Conservation (phyloP, 768 basidiomycete species). For the Sarcodon sp. region DNA sequence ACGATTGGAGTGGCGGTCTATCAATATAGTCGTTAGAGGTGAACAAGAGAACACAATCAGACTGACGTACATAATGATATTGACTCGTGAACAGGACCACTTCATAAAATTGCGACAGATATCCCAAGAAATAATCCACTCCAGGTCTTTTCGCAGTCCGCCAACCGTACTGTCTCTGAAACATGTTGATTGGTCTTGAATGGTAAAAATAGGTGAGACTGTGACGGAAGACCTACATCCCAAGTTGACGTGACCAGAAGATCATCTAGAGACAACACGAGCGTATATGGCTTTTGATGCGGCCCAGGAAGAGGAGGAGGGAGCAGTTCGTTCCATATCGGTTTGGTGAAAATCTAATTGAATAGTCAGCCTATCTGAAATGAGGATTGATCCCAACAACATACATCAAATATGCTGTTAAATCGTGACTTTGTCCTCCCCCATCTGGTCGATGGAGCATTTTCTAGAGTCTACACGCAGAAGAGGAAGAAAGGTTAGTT, state of each 20-base stretch:
- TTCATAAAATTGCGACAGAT: constrained; percentile 97
- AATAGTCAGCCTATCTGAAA: neutral
- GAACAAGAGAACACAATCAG: neutral
- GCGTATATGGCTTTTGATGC: constrained; percentile 83
- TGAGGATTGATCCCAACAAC: constrained; percentile 12
- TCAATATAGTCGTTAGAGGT: neutral
- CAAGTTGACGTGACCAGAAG: constrained; percentile 85
- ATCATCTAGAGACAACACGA: constrained; percentile 86
- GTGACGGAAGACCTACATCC: constrained; percentile 61
- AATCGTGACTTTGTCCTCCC: constrained; percentile 52
- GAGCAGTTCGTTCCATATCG: constrained; percentile 84
- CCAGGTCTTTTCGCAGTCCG: constrained; percentile 95
- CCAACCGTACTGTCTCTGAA: constrained; percentile 87
- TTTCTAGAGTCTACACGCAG: constrained; percentile 34
- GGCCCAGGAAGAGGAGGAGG: constrained; percentile 76
- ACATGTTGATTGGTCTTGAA: neutral
- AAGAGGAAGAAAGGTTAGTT: neutral
- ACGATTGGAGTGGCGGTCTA: constrained; percentile 83
- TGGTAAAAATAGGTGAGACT: neutral
- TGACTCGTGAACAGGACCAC: constrained; percentile 92
- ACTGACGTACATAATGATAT: constrained; percentile 57
- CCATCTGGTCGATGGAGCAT: constrained; percentile 50
- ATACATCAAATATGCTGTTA: constrained; percentile 54
- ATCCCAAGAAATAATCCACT: constrained; percentile 95
- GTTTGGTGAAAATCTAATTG: constrained; percentile 80